These are phyloP conservation scores for Nicotiana tomentosiformis DNA, from an alignment of 257 asterid genomes.

Conservation along the genomic window DNA sequence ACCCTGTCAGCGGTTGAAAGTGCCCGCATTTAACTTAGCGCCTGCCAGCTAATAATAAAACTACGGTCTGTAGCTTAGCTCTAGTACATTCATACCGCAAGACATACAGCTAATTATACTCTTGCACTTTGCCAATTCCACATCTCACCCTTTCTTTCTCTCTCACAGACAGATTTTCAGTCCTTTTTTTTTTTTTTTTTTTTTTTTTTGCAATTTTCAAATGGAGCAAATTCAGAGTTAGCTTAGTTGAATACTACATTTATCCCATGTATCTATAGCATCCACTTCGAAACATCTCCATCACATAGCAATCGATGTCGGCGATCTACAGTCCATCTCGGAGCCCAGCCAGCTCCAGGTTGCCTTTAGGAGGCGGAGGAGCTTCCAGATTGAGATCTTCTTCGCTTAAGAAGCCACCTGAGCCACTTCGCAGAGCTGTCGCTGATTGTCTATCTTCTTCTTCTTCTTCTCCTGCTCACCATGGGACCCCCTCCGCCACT, in stretches of 20 bases:
- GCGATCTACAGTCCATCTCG: constrained; percentile 68
- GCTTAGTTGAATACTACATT: too few species aligned
- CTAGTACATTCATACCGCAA: not conserved
- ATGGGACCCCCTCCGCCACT: constrained; percentile 26
- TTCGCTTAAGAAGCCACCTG: constrained; percentile 83
- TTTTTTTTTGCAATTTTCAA: not conserved
- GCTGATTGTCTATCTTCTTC: constrained; percentile 87
- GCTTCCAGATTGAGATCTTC: constrained; percentile 90
- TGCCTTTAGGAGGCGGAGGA: constrained; percentile 53
- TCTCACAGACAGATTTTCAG: not conserved
- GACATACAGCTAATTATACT: not conserved
- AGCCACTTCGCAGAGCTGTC: constrained; percentile 95
- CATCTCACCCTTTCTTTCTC: not conserved
- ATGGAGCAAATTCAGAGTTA: constrained; percentile 5
- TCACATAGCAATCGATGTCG: constrained; percentile 34
- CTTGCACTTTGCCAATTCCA: not conserved
- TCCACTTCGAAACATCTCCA: not conserved
- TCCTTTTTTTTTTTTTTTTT: not conserved
- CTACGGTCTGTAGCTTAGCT: not conserved
- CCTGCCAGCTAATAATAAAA: not conserved
- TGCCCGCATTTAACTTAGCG: not conserved
- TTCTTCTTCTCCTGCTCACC: constrained; percentile 56
- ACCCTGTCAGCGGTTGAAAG: not conserved
- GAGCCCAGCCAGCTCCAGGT: constrained; percentile 64
- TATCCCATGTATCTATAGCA: not conserved